phyloP scores from a whole-genome alignment of 2,329 filamentous ascomycete genomes.

The Ceratocystiopsis sp. region DNA sequence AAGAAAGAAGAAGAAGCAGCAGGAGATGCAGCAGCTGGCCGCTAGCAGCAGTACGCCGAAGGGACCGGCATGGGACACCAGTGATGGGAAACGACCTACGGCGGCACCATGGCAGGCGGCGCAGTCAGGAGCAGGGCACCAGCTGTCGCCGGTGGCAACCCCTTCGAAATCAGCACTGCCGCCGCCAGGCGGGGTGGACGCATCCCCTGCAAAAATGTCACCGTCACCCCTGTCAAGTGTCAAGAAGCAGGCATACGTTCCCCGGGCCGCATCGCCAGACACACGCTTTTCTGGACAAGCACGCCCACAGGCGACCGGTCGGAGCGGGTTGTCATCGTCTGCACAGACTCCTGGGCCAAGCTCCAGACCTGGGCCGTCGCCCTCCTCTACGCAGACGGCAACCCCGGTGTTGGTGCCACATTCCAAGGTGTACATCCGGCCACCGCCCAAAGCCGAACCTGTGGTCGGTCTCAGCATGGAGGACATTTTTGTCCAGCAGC shows the following conservation, averaged over 20 bases:
- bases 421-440: conserved; percentile 41
- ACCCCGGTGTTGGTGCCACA: conserved; percentile 29
- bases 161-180: not conserved
- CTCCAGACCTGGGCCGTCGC: no score
- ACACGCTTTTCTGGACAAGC: conserved; percentile 43
- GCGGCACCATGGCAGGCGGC: conserved; percentile 1
- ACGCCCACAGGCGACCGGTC: conserved; percentile 6
- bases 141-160: not conserved
- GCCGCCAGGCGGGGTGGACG: not conserved
- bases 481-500: conserved; percentile 79
- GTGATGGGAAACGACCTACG: conserved; percentile 1
- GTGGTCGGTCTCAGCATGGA: conserved; percentile 55
- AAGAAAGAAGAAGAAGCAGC: conserved; percentile 65
- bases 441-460: conserved; percentile 39
- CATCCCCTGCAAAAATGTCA: no score
- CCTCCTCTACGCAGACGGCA: no score
- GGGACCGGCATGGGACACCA: conserved; percentile 14
- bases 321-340: not conserved
- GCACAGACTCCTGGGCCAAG: no score
- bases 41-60: conserved; percentile 37
- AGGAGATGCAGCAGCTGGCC: conserved; percentile 27
- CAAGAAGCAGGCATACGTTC: conserved; percentile 21
- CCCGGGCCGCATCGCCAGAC: conserved; percentile 40
- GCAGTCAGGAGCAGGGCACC: conserved; percentile 11
- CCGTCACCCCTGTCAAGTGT: conserved; percentile 16